Percentiles rank a stretch among this genome's conserved stretches.
phyloP scores from a whole-genome alignment of 108 stramenopile genomes.

The Cyclotella atomus region DNA sequence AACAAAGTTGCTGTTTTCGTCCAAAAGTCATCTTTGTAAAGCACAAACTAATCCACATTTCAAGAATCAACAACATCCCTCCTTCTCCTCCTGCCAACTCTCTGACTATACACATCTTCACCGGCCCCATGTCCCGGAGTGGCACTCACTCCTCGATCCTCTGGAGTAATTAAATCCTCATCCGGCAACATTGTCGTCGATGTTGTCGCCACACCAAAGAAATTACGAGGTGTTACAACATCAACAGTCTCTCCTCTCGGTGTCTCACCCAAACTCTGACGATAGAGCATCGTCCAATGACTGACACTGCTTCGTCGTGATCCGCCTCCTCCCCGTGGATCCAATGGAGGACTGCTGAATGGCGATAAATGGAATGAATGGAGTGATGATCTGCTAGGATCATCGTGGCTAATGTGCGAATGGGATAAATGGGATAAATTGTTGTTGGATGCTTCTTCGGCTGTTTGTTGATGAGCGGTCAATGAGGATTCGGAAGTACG shows the following conservation, averaged over 20 bases:
- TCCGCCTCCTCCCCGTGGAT: conserved; percentile 23
- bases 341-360: conserved; percentile 23
- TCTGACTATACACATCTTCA: conserved; percentile 35
- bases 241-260: neutral
- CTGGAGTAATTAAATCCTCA: conserved; percentile 19
- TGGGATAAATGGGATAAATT: conserved; percentile 15
- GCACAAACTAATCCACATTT: too few relatives aligned
- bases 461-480: neutral
- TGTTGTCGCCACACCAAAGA: neutral
- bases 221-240: neutral
- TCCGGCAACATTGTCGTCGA: neutral
- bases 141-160: neutral
- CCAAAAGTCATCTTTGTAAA: too few relatives aligned
- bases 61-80: too few relatives aligned
- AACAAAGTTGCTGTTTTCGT: too few relatives aligned
- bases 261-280: neutral
- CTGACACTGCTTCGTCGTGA: neutral
- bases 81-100: conserved; percentile 1
- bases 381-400: conserved; percentile 7
- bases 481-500: neutral
- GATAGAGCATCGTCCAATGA: neutral
- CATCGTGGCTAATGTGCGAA: conserved; percentile 17
- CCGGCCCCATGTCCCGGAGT: conserved; percentile 31
- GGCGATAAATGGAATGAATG: neutral
- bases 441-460: neutral